These are phyloP conservation scores for Diplodia scrobiculata DNA, from an alignment of 2,329 filamentous ascomycete genomes.

Conservation along the genomic window DNA sequence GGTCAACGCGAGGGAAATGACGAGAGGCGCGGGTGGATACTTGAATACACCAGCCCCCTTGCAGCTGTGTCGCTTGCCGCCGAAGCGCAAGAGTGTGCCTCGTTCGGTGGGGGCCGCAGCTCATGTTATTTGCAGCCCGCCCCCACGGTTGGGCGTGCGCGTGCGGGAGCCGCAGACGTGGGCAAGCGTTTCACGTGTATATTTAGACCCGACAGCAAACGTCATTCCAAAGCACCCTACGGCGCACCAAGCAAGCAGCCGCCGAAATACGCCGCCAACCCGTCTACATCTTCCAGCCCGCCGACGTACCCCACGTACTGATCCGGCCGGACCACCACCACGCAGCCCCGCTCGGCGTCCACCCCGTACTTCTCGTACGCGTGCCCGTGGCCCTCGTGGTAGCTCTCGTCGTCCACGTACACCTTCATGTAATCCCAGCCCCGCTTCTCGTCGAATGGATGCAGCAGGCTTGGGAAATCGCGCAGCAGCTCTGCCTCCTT, in stretches of 20 bases:
- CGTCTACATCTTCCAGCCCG: slow-evolving; percentile 40
- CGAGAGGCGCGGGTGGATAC: neutral
- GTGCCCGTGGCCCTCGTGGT: slow-evolving; percentile 49
- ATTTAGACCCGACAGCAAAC: too few relatives aligned
- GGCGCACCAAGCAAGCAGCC: slow-evolving; percentile 11
- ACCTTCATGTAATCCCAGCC: slow-evolving; percentile 50
- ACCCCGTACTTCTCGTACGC: slow-evolving; percentile 63
- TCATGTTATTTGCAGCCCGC: too few relatives aligned
- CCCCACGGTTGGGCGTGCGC: too few relatives aligned
- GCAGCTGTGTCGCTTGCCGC: neutral
- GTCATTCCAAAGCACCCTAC: too few relatives aligned
- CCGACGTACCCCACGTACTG: slow-evolving; percentile 61
- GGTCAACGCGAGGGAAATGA: too few relatives aligned
- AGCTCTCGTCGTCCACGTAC: slow-evolving; percentile 52
- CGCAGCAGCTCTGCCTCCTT: slow-evolving; percentile 47
- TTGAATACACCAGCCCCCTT: slow-evolving; percentile 12
- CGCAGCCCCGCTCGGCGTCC: slow-evolving; percentile 56
- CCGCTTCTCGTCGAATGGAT: slow-evolving; percentile 46
- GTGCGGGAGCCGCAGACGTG: too few relatives aligned
- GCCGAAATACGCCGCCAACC: slow-evolving; percentile 36
- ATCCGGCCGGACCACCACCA: slow-evolving; percentile 66
- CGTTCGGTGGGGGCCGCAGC: neutral
- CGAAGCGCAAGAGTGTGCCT: too few relatives aligned
- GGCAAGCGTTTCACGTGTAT: neutral
- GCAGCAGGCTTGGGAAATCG: slow-evolving; percentile 49